Evolutionary conservation across 805 yeast genomes (phyloP).

Genomic region (Wickerhamiella kazuoi): DNA sequence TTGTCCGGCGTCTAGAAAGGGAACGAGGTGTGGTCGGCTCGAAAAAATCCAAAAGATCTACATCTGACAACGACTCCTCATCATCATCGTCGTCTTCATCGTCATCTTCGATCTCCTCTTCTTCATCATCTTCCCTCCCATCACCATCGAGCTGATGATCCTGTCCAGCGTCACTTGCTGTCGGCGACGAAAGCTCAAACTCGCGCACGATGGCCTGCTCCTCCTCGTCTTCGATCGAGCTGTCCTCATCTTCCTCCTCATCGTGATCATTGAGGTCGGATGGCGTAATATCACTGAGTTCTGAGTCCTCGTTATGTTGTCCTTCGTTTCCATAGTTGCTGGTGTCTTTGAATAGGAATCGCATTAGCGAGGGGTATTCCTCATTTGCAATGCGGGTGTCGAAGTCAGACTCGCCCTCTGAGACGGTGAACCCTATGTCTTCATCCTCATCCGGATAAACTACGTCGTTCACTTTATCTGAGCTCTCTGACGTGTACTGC

Average conservation of each 20-base stretch:
- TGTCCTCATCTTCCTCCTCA: conserved; percentile 23
- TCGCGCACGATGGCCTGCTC: conserved; percentile 24
- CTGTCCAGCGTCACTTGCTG: neutral
- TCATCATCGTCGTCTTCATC: conserved; percentile 10
- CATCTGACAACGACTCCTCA: conserved; percentile 13
- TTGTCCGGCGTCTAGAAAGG: neutral
- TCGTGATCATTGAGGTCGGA: conserved; percentile 16
- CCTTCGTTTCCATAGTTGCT: neutral
- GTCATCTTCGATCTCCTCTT: conserved; percentile 17
- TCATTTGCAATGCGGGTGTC: neutral
- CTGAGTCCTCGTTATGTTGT: conserved; percentile 4
- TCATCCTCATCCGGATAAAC: conserved; percentile 19
- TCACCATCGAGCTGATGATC: conserved; percentile 15
- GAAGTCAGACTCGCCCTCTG: conserved; percentile 28
- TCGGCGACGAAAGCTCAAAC: conserved; percentile 1
- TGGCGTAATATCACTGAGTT: conserved; percentile 1
- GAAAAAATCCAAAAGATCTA: conserved; percentile 12
- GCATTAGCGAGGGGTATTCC: conserved; percentile 3
- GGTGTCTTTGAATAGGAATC: neutral
- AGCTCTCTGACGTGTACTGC: neutral
- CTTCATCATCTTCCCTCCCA: conserved; percentile 15
- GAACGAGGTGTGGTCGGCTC: conserved; percentile 5
- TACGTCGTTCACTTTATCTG: conserved; percentile 24
- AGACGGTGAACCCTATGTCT: conserved; percentile 21
- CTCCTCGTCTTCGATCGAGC: conserved; percentile 22